Evolutionary conservation across 2,329 filamentous ascomycete genomes (phyloP).

Genomic region (Davidsoniella eucalypti): DNA sequence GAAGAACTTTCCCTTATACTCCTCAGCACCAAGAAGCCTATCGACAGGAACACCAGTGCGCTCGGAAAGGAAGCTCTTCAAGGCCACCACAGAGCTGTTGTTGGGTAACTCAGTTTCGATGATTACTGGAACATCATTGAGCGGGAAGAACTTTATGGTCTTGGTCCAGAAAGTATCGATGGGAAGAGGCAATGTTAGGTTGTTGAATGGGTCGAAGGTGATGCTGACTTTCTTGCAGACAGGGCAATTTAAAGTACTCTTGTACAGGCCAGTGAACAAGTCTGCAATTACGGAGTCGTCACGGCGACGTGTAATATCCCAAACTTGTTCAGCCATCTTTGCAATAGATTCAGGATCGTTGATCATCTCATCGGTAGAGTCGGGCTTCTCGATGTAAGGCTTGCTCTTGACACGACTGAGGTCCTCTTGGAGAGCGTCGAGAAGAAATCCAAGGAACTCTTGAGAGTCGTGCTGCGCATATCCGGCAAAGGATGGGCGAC

Average conservation of each 20-base stretch:
- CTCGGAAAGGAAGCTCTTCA: conserved; percentile 56
- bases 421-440: conserved; percentile 91
- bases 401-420: conserved; percentile 88
- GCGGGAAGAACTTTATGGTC: conserved; percentile 59
- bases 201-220: conserved; percentile 95
- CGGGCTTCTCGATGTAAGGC: conserved; percentile 92
- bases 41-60: conserved; percentile 47
- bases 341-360: conserved; percentile 64
- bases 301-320: conserved; percentile 78
- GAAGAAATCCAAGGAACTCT: conserved; percentile 85
- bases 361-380: conserved; percentile 94
- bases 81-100: conserved; percentile 47
- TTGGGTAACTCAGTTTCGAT: conserved; percentile 70
- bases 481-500: conserved; percentile 74
- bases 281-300: conserved; percentile 94
- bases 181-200: conserved; percentile 77
- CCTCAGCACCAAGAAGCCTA: conserved; percentile 63
- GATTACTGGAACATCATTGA: conserved; percentile 52
- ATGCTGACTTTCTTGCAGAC: conserved; percentile 90
- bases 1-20: conserved; percentile 73
- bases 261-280: conserved; percentile 94
- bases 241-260: conserved; percentile 88
- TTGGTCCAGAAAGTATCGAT: conserved; percentile 70
- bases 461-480: conserved; percentile 96
- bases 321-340: conserved; percentile 73